Base-by-base conservation (phyloP, 2,329 filamentous ascomycete genomes). In the Ascochyta koolunga region DNA sequence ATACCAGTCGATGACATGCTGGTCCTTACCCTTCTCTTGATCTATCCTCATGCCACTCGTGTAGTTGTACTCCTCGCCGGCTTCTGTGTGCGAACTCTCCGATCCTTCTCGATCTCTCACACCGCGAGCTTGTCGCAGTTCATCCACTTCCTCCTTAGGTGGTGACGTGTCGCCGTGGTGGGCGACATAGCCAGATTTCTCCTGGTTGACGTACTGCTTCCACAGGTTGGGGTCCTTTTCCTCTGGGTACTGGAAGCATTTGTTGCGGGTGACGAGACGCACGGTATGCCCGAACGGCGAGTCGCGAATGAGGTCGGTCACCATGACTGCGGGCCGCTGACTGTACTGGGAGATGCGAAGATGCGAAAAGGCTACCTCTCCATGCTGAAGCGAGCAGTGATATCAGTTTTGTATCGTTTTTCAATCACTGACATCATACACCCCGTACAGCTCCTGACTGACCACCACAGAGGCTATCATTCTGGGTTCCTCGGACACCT, bases 1-100 rank as follows among this genome's bases (percentile, higher is more conserved):
- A 59, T 75, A 81, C 82, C 82, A 85, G 31, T 77, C 73, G 6
- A 85, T 76, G 5, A 85, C 67, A 48, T 79, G 69, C 7, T 77
- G 64, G 64, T 84, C 80, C 54, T 69, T 75, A 0, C 81, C 81
- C 58, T 83, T 84, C 59, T 84, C 82, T 1, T 77, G 72, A 63
- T 84, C 81, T 13, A 82, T 67, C 25, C 65, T 67, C 8, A 76
- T 71, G 18, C 77, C 78, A 38, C 74, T 80, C 3, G 72, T 68
- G 24, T 76, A 60, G 39, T 70, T 62, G 15, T 58, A 60, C 1
- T 63, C 62, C 3, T 67, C 55, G 1, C 44, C 56, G 36, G 46
- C 41, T 33, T 50, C 60, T 9, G 53, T 63, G 3, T 24, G 44
- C 11, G 62, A 58, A 36, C 60, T 54, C 10, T 56, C 45, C 9